Conservation (phyloP, 306 rosid species). For the Ormosia semicastrata region DNA sequence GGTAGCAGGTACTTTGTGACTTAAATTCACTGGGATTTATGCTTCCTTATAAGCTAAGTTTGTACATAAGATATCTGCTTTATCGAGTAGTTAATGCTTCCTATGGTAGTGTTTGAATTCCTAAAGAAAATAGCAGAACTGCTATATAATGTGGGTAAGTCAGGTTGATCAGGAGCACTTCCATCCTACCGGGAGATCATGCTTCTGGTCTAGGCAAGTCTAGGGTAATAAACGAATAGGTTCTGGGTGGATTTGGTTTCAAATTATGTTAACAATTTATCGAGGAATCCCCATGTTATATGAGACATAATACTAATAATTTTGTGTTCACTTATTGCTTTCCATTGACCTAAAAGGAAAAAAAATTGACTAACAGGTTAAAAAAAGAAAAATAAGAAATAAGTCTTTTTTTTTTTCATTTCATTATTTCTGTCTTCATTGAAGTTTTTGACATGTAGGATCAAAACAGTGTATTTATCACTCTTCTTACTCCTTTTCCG, state of each 20-base stretch:
- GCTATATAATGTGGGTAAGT: background rate
- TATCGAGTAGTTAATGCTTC: background rate
- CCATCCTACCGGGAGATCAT: background rate
- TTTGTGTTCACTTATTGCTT: background rate
- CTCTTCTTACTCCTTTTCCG: background rate
- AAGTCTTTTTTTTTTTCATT: background rate
- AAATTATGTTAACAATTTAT: background rate
- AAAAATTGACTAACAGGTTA: background rate
- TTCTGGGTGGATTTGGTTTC: background rate
- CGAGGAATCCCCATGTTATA: background rate
- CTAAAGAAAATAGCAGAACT: background rate
- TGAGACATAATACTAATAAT: background rate
- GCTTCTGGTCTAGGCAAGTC: constrained; percentile 6
- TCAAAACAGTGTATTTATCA: background rate
- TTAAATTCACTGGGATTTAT: constrained; percentile 20
- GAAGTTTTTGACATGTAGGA: background rate
- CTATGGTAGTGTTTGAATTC: background rate
- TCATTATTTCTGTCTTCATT: background rate
- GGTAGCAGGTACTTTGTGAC: constrained; percentile 65
- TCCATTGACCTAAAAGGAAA: background rate
- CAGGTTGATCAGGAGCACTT: background rate
- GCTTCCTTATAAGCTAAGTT: constrained; percentile 14
- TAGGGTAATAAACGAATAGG: background rate
- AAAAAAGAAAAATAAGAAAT: background rate
- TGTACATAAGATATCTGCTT: background rate